phyloP scores from a whole-genome alignment of 1,284 basidiomycete genomes.

The Naganishia cerealis region DNA sequence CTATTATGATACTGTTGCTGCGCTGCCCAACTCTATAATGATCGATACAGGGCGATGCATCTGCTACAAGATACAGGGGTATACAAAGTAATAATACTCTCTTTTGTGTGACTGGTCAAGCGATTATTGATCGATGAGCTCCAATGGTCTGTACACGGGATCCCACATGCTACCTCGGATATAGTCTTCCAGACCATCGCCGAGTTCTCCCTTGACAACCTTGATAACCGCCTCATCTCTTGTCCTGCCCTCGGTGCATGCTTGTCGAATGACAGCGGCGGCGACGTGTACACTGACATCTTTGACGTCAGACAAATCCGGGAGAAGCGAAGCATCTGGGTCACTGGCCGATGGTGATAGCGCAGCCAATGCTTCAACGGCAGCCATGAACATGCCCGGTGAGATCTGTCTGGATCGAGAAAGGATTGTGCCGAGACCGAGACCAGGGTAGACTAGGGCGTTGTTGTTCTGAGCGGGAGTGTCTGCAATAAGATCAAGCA shows the following conservation, averaged over 20 bases:
- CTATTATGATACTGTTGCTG: too few relatives aligned
- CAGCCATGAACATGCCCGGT: constrained; percentile 70
- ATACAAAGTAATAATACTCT: constrained; percentile 19
- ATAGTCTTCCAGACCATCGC: constrained; percentile 45
- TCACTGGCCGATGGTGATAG: constrained; percentile 72
- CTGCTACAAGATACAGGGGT: constrained; percentile 4
- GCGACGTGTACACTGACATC: constrained; percentile 60
- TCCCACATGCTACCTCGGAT: constrained; percentile 52
- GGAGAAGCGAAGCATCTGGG: constrained; percentile 60
- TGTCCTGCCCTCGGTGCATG: constrained; percentile 66
- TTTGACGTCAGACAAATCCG: constrained; percentile 68
- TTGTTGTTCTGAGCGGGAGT: constrained; percentile 56
- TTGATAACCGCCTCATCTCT: constrained; percentile 46
- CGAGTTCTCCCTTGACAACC: constrained; percentile 47
- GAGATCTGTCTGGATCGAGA: constrained; percentile 65
- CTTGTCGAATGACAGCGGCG: constrained; percentile 74
- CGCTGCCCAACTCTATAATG: constrained; percentile 11
- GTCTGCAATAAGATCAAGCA: constrained; percentile 36
- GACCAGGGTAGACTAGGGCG: constrained; percentile 74
- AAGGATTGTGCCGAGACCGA: constrained; percentile 71
- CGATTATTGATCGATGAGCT: constrained; percentile 36
- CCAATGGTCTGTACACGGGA: constrained; percentile 49
- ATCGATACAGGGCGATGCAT: constrained; percentile 14
- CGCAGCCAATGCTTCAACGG: constrained; percentile 63
- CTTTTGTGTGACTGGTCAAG: neutral